Conservation (phyloP, 192 early-diverging fungal species). For the Piromyces finnis region DNA sequence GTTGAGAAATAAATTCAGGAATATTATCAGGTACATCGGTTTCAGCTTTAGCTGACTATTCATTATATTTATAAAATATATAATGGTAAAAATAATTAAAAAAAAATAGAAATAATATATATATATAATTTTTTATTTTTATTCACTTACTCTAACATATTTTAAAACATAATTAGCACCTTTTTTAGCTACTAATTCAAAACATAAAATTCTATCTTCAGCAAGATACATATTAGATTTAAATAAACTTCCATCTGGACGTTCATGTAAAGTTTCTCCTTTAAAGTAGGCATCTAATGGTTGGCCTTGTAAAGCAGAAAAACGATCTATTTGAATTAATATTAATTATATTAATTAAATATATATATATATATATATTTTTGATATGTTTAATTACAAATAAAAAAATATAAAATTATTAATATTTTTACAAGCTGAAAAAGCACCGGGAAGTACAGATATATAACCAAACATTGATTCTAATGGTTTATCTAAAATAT, state of each 20-base stretch:
- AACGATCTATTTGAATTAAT: neutral
- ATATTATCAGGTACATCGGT: conserved; percentile 58
- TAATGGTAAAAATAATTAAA: neutral
- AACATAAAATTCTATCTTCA: conserved; percentile 87
- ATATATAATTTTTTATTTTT: neutral
- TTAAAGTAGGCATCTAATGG: conserved; percentile 77
- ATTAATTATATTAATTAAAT: too few species aligned
- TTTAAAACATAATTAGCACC: conserved; percentile 58
- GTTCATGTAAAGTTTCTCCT: conserved; percentile 68
- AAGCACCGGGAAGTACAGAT: conserved; percentile 76
- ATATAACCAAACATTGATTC: conserved; percentile 90
- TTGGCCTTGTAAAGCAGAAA: neutral
- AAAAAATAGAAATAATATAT: neutral
- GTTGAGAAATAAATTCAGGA: conserved; percentile 58
- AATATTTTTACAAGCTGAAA: conserved; percentile 30
- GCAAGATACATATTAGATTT: conserved; percentile 68
- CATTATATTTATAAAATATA: neutral
- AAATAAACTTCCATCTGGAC: neutral
- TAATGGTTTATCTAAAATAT: conserved; percentile 61
- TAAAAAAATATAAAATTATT: too few species aligned
- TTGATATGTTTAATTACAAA: too few species aligned
- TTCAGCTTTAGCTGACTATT: conserved; percentile 32
- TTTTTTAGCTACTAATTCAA: conserved; percentile 77
- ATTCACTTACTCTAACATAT: conserved; percentile 40
- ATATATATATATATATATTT: too few species aligned